phyloP scores from a whole-genome alignment of 768 basidiomycete species.

The Leccinum variicolor region DNA sequence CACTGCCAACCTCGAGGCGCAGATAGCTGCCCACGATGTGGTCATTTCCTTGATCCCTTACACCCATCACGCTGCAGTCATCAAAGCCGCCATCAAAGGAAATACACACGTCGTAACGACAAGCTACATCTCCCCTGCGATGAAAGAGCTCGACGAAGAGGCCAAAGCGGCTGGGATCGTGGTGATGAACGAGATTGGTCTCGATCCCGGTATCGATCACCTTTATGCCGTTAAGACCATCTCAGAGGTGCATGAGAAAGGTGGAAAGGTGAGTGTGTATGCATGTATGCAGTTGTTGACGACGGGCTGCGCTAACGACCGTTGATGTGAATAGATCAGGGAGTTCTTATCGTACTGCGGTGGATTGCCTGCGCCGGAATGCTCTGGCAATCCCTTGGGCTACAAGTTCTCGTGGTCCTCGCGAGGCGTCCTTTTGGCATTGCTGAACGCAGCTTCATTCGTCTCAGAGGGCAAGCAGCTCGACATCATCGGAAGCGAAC shows the following conservation, averaged over 20 bases:
- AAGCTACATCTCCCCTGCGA: constrained; percentile 88
- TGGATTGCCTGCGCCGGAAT: constrained; percentile 90
- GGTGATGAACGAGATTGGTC: constrained; percentile 96
- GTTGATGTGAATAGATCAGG: constrained; percentile 55
- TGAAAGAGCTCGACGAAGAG: constrained; percentile 79
- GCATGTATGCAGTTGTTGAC: background rate
- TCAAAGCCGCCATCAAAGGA: constrained; percentile 77
- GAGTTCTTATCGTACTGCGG: constrained; percentile 94
- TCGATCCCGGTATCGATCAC: constrained; percentile 95
- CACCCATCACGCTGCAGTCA: constrained; percentile 84
- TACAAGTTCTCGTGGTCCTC: constrained; percentile 99
- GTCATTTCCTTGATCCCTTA: constrained; percentile 98
- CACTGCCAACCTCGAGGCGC: constrained; percentile 68
- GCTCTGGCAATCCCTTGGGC: constrained; percentile 91
- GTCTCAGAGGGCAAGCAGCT: constrained; percentile 62
- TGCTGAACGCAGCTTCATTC: constrained; percentile 87
- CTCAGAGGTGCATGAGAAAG: constrained; percentile 87
- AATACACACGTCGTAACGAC: constrained; percentile 96
- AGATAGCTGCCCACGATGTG: constrained; percentile 83
- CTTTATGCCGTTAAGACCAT: constrained; percentile 94
- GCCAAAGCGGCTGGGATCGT: constrained; percentile 87
- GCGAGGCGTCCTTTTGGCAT: constrained; percentile 90
- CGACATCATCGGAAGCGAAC: constrained; percentile 69
- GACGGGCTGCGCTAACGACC: background rate
- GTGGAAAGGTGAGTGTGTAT: constrained; percentile 86